Percentiles rank a stretch among this genome's conserved stretches.
Conservation (phyloP, 371 early-diverging fungal genomes). For the Vairimorpha apis region DNA sequence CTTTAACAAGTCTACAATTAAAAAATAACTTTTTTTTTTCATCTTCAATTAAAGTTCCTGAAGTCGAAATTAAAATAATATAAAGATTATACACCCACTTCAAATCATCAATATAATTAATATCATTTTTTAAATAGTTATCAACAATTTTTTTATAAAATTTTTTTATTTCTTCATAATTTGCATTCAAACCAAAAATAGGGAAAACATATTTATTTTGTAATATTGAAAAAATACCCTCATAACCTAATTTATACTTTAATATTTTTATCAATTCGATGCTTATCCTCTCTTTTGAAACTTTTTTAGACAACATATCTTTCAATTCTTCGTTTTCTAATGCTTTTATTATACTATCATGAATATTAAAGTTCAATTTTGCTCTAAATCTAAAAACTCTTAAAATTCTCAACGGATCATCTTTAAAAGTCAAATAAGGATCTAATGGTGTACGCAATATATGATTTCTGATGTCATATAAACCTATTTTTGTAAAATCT, state of each 20-base stretch:
- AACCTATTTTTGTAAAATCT: slow-evolving; percentile 72
- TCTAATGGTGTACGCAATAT: slow-evolving; percentile 75
- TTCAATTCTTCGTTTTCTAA: slow-evolving; percentile 39
- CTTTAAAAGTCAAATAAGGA: slow-evolving; percentile 80
- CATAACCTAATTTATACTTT: slow-evolving; percentile 62
- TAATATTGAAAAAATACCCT: slow-evolving; percentile 43
- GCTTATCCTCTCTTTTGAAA: slow-evolving; percentile 86
- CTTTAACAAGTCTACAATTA: not conserved
- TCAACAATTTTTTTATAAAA: not conserved
- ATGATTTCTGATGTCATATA: slow-evolving; percentile 58
- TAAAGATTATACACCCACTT: slow-evolving; percentile 24
- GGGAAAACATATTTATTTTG: slow-evolving; percentile 25
- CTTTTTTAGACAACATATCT: slow-evolving; percentile 70
- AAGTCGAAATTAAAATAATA: not conserved
- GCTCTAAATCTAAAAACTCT: slow-evolving; percentile 87
- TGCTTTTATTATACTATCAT: slow-evolving; percentile 68
- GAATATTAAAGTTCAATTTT: slow-evolving; percentile 74
- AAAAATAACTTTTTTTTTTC: not conserved
- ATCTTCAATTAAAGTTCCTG: not conserved
- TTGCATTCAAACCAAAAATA: slow-evolving; percentile 26
- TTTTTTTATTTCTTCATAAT: slow-evolving; percentile 1
- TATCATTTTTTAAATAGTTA: not conserved
- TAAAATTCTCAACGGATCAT: slow-evolving; percentile 87
- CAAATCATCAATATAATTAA: not conserved
- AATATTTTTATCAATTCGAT: slow-evolving; percentile 89